phyloP scores from a whole-genome alignment of 2,329 filamentous ascomycete species.

The Fusarium sp. region DNA sequence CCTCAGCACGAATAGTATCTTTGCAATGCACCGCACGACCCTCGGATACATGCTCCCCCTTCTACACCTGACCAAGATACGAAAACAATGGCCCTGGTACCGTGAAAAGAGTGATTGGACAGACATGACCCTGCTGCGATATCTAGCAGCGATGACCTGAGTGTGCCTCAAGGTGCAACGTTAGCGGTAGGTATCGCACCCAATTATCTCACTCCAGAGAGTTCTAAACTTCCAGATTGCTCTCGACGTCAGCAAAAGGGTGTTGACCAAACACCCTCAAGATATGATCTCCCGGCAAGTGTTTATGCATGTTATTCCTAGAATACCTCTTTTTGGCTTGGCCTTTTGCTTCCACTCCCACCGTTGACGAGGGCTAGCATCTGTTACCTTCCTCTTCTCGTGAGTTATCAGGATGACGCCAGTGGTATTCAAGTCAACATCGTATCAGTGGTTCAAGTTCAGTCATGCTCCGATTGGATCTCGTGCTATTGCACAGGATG shows the following conservation, averaged over 20 bases:
- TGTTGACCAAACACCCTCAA: slow-evolving; percentile 7
- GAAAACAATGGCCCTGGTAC: slow-evolving; percentile 20
- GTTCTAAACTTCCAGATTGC: slow-evolving; percentile 17
- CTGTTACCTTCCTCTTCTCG: slow-evolving; percentile 25
- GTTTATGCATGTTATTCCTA: not conserved
- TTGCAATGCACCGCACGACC: not conserved
- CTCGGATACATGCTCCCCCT: not conserved
- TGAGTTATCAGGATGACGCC: not conserved
- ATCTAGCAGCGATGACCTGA: not conserved
- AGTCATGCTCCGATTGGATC: not conserved
- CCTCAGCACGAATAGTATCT: not conserved
- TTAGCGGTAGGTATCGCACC: not conserved
- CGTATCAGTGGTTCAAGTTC: not conserved
- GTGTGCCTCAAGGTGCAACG: not conserved
- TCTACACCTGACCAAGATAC: not conserved
- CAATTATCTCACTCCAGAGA: slow-evolving; percentile 1
- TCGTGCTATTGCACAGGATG: not conserved
- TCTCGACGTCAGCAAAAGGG: not conserved
- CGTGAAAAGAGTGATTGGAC: not conserved
- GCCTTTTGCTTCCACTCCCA: not conserved
- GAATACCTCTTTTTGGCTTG: not conserved
- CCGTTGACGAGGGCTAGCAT: not conserved
- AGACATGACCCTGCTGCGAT: not conserved
- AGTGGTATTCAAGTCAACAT: not conserved
- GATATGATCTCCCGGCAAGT: not conserved